A percentile compares a stretch with the other conserved stretches of the same genome.
Evolutionary conservation across 257 asterid genomes (phyloP).

Genomic region (Rubia yunnanensis): DNA sequence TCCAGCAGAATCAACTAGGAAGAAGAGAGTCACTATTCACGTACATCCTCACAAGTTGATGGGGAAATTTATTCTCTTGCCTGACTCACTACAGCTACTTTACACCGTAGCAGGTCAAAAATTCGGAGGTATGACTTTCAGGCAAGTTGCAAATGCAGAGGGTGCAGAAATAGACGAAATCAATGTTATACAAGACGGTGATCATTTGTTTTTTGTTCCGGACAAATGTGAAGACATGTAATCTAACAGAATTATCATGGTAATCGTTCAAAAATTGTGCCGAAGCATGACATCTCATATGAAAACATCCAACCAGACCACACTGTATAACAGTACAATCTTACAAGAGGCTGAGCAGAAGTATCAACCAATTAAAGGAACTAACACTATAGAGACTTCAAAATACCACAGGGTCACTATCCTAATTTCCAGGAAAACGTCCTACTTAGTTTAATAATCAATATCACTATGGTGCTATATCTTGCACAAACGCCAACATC

Average conservation of each 20-base stretch:
- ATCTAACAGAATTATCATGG: neutral
- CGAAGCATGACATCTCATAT: neutral
- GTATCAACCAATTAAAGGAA: neutral
- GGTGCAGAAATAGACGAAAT: conserved; percentile 77
- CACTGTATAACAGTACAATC: conserved; percentile 3
- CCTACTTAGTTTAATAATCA: neutral
- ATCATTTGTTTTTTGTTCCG: conserved; percentile 56
- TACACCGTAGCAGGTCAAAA: conserved; percentile 59
- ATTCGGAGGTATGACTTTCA: conserved; percentile 41
- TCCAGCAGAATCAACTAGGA: conserved; percentile 24
- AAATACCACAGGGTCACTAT: neutral
- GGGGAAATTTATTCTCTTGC: conserved; percentile 47
- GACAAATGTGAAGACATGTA: conserved; percentile 11
- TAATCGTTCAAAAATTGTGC: neutral
- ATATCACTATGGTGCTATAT: neutral
- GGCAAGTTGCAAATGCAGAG: conserved; percentile 46
- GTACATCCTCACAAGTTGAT: conserved; percentile 21
- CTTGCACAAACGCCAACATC: conserved; percentile 5
- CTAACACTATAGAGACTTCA: neutral
- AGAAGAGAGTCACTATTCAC: conserved; percentile 78
- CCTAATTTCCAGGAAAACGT: neutral
- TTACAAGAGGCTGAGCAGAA: neutral
- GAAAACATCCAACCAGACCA: neutral
- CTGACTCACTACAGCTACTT: conserved; percentile 63
- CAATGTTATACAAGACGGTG: conserved; percentile 71